Percentiles rank a stretch among this genome's conserved stretches.
phyloP scores from a whole-genome alignment of 148 eudicot genomes.

The Beta vulgaris region DNA sequence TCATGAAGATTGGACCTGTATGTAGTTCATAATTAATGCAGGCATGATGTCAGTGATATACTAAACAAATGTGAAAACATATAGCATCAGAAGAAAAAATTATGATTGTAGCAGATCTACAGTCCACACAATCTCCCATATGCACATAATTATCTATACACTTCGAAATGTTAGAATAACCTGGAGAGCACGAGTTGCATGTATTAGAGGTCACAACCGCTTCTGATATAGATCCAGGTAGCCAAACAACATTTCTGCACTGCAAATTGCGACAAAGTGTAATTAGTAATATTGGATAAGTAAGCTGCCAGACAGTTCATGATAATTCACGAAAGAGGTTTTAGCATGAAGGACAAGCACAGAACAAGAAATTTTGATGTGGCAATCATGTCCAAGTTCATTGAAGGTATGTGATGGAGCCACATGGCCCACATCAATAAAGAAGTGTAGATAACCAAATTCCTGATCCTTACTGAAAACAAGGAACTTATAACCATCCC shows the following conservation, averaged over 20 bases:
- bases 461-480: too few species aligned
- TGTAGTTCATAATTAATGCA: slow-evolving; percentile 17
- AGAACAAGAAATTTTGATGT: neutral
- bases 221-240: slow-evolving; percentile 83
- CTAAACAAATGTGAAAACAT: neutral
- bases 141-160: neutral
- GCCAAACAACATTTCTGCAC: slow-evolving; percentile 96
- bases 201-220: slow-evolving; percentile 69
- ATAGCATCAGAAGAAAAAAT: neutral
- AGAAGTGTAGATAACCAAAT: too few species aligned
- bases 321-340: neutral
- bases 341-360: neutral
- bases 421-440: too few species aligned
- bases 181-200: slow-evolving; percentile 83
- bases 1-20: slow-evolving; percentile 77
- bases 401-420: too few species aligned
- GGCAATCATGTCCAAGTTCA: too few species aligned
- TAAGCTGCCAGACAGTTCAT: slow-evolving; percentile 3
- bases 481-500: too few species aligned
- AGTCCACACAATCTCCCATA: neutral
- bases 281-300: neutral
- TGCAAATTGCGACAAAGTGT: slow-evolving; percentile 34
- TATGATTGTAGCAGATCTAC: neutral
- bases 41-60: neutral
- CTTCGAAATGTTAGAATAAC: slow-evolving; percentile 29